phyloP scores from a whole-genome alignment of 768 basidiomycete species.

The Mycena chlorophos region DNA sequence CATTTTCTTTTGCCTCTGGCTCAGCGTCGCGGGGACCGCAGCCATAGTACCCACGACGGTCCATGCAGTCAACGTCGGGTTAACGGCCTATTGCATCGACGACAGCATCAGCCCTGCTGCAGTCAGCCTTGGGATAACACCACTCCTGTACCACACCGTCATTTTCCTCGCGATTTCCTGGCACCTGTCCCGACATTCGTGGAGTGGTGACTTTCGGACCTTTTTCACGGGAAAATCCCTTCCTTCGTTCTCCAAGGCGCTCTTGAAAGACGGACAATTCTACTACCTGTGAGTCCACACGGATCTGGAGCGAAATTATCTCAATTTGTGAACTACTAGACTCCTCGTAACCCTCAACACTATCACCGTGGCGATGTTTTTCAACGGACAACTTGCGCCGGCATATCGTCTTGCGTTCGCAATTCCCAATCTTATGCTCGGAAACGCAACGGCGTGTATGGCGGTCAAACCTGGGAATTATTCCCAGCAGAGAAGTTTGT shows the following conservation, averaged over 20 bases:
- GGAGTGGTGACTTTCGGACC: slow-evolving; percentile 17
- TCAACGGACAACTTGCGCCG: slow-evolving; percentile 21
- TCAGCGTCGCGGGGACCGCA: slow-evolving; percentile 28
- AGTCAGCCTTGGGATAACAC: slow-evolving; percentile 29
- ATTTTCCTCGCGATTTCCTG: slow-evolving; percentile 37
- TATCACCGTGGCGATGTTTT: slow-evolving; percentile 23
- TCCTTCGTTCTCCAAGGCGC: slow-evolving; percentile 32
- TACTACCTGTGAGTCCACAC: slow-evolving; percentile 36
- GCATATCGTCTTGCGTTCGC: slow-evolving; percentile 26
- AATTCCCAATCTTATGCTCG: slow-evolving; percentile 31
- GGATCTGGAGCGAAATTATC: too few species aligned
- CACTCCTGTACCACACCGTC: slow-evolving; percentile 32
- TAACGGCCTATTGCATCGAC: slow-evolving; percentile 35
- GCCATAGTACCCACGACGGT: slow-evolving; percentile 28
- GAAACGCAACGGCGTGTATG: slow-evolving; percentile 34
- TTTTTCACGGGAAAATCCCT: slow-evolving; percentile 29
- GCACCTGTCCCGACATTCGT: slow-evolving; percentile 26
- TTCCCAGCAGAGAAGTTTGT: too few species aligned
- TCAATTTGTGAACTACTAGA: slow-evolving; percentile 22
- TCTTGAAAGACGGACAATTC: slow-evolving; percentile 39
- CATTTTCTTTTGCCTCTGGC: slow-evolving; percentile 35
- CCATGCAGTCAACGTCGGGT: slow-evolving; percentile 28
- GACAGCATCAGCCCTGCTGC: slow-evolving; percentile 24
- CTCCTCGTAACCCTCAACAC: slow-evolving; percentile 35
- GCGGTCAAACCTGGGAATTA: too few species aligned